These are phyloP conservation scores for Sesbania bispinosa DNA, from an alignment of 306 rosid genomes.

Conservation along the genomic window DNA sequence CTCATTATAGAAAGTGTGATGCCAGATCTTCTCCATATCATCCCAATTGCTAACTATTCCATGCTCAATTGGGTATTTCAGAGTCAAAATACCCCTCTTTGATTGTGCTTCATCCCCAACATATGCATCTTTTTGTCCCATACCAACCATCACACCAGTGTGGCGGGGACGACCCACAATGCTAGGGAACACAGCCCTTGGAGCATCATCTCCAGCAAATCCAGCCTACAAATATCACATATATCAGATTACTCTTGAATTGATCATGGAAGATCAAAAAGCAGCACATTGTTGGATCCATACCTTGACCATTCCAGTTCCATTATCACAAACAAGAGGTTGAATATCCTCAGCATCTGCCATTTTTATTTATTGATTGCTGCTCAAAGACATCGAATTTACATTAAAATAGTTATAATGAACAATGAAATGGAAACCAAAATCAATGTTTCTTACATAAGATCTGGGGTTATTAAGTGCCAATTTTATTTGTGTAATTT, in stretches of 20 bases:
- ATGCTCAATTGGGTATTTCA: slow-evolving; percentile 93
- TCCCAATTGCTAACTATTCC: slow-evolving; percentile 97
- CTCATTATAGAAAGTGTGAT: slow-evolving; percentile 93
- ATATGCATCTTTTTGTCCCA: slow-evolving; percentile 98
- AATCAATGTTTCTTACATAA: not conserved
- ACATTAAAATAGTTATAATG: not conserved
- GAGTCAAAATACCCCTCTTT: slow-evolving; percentile 86
- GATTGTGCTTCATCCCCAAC: slow-evolving; percentile 99
- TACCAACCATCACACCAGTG: slow-evolving; percentile 98
- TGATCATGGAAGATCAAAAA: slow-evolving; percentile 1
- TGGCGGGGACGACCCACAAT: slow-evolving; percentile 97
- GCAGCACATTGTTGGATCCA: slow-evolving; percentile 17
- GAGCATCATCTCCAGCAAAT: slow-evolving; percentile 98
- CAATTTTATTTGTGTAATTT: not conserved
- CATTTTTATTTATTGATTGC: slow-evolving; percentile 49
- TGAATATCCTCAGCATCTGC: slow-evolving; percentile 91
- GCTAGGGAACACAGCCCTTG: slow-evolving; percentile 98
- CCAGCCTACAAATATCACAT: slow-evolving; percentile 63
- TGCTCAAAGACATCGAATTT: slow-evolving; percentile 22
- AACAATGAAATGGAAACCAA: not conserved
- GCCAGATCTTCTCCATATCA: slow-evolving; percentile 99
- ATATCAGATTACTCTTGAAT: not conserved
- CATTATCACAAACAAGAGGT: slow-evolving; percentile 97
- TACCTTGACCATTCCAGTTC: slow-evolving; percentile 99
- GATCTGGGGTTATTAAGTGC: not conserved